Evolutionary conservation across 2,329 filamentous ascomycete genomes (phyloP).

Genomic region (Ustilaginoidea virens): DNA sequence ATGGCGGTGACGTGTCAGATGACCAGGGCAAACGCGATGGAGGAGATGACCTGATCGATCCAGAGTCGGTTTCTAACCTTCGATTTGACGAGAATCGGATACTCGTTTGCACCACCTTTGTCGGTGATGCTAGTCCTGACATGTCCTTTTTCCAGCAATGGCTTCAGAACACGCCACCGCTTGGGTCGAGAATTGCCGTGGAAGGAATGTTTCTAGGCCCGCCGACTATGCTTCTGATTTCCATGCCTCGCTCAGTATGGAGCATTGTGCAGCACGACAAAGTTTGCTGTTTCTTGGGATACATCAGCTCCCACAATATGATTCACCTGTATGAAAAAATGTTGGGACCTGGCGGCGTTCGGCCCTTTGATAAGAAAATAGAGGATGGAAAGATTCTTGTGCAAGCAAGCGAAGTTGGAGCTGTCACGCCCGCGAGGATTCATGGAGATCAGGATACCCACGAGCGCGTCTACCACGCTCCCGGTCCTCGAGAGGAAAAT

Average conservation of each 20-base stretch:
- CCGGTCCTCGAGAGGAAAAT: constrained; percentile 11
- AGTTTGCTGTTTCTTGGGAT: constrained; percentile 49
- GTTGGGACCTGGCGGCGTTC: constrained; percentile 28
- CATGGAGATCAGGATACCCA: constrained; percentile 14
- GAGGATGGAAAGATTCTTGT: constrained; percentile 42
- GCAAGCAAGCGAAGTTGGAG: constrained; percentile 32
- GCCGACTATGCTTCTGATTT: constrained; percentile 50
- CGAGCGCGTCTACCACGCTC: constrained; percentile 11
- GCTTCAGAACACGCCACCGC: constrained; percentile 42
- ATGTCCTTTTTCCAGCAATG: constrained; percentile 53
- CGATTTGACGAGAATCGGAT: constrained; percentile 47
- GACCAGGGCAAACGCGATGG: constrained; percentile 9
- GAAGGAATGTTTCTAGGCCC: constrained; percentile 55
- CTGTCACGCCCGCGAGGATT: constrained; percentile 16
- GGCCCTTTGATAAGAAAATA: constrained; percentile 33
- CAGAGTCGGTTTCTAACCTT: constrained; percentile 34
- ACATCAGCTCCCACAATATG: constrained; percentile 53
- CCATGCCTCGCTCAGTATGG: constrained; percentile 49
- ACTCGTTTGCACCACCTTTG: constrained; percentile 52
- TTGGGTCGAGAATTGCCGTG: constrained; percentile 43
- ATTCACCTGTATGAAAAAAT: constrained; percentile 46
- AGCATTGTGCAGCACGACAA: constrained; percentile 50
- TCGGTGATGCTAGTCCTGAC: constrained; percentile 48
- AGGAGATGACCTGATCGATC: constrained; percentile 28
- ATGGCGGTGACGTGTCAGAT: constrained; percentile 12